Conservation (phyloP, 176 grass and related monocot species). For the Hordeum marinum region DNA sequence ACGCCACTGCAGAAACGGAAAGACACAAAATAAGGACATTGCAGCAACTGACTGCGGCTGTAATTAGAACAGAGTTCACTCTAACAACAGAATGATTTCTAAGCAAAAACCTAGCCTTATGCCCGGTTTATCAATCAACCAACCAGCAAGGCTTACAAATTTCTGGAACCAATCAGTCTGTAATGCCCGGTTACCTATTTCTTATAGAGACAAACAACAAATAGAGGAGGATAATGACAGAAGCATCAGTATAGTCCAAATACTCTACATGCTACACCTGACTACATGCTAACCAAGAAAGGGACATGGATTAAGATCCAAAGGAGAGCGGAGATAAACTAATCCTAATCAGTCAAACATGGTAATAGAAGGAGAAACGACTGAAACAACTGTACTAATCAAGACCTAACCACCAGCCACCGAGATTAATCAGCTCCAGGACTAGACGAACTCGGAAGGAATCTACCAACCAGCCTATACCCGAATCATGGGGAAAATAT, state of each 20-base stretch:
- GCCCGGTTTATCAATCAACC: neutral
- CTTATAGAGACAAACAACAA: neutral
- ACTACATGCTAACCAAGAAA: conserved; percentile 4
- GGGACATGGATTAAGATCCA: neutral
- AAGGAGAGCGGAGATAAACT: neutral
- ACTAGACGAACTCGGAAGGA: neutral
- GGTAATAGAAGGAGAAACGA: conserved; percentile 1
- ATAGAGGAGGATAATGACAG: neutral
- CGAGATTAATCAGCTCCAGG: neutral
- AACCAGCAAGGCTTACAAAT: neutral
- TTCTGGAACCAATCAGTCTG: neutral
- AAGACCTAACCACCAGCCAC: neutral
- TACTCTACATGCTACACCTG: conserved; percentile 1
- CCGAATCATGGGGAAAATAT: neutral
- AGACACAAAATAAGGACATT: neutral
- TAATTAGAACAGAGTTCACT: neutral
- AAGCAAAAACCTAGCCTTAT: neutral
- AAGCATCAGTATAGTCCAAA: conserved; percentile 20
- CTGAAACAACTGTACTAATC: neutral
- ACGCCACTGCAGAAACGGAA: neutral
- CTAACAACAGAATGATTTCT: neutral
- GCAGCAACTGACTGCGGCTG: neutral
- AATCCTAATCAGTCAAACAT: neutral
- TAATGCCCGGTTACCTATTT: neutral
- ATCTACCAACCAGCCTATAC: neutral